Base-by-base conservation (phyloP, 23 red algal species). In the Gracilaria domingensis region DNA sequence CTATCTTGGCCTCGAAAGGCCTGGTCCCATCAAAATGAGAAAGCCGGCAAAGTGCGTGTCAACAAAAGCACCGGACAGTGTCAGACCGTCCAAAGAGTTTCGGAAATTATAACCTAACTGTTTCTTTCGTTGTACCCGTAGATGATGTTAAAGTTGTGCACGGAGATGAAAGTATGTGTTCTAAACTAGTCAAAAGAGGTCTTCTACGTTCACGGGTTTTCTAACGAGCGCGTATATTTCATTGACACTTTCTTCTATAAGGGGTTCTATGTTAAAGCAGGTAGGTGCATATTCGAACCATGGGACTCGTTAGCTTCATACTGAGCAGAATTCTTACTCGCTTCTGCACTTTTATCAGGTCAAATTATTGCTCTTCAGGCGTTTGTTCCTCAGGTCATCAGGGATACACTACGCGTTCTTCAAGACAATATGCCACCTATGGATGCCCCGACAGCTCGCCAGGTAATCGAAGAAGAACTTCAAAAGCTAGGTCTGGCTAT, bases 211-310 rank as follows among this genome's bases (percentile, higher is more conserved):
- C n/a, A 30, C 0, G n/a, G 7, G 66, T 28, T 69, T 49, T 70
- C 55, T 33, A 17, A 70, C 30, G 28, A 70, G n/a, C n/a, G n/a
- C n/a, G 3, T 70, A 38, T 16, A 34, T 2, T 11, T 70, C 4
- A 35, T 34, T 14, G 12, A 35, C 8, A 4, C 35, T 70, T 17
- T 3, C 65, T 42, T 37, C 32, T 56, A 45, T 11, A 34, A 91
- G 76, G 87, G 75, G 18, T 91, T 91, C 53, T 91, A 91, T 72
- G 87, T 91, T 51, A 91, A 91, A 59, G 59, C 84, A 77, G 84
- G 84, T 88, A 53, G 18, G 83, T 87, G 14, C 21, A 83, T 13
- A 2, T 2, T 8, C 38, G 26, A 20, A 30, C 11, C 11, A 11
- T 11, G 42, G 42, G 4, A 45, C 42, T 45, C 42, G 5, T 7